Evolutionary conservation across 169 alveolate genomes (phyloP).

Genomic region (Plasmodium relictum): DNA sequence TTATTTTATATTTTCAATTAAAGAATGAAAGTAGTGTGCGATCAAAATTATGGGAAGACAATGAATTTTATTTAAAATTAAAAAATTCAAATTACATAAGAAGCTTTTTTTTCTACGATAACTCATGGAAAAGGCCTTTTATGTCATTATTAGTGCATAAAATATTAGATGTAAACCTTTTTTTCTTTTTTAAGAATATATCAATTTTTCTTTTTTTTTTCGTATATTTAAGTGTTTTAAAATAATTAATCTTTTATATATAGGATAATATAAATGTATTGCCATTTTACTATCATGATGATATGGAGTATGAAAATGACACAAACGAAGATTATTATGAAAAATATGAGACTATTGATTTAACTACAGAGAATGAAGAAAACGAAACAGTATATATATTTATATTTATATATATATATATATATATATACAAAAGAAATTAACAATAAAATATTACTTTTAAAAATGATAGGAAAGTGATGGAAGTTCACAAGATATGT

Average conservation of each 20-base stretch:
- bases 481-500: constrained; percentile 78
- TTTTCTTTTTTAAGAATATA: background rate
- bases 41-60: constrained; percentile 71
- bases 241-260: background rate
- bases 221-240: background rate
- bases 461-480: constrained; percentile 55
- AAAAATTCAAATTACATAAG: constrained; percentile 60
- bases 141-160: constrained; percentile 70
- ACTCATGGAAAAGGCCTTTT: constrained; percentile 72
- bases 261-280: constrained; percentile 64
- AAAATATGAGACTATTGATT: constrained; percentile 61
- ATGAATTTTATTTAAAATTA: constrained; percentile 59
- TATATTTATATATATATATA: too few relatives aligned
- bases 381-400: constrained; percentile 62
- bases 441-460: too few relatives aligned
- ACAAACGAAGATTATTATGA: constrained; percentile 74
- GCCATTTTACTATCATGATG: constrained; percentile 72
- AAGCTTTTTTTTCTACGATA: constrained; percentile 72
- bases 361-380: constrained; percentile 76
- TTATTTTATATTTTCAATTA: background rate
- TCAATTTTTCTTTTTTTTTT: background rate
- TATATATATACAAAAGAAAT: too few relatives aligned
- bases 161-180: constrained; percentile 56
- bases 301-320: constrained; percentile 74
- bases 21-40: constrained; percentile 66